phyloP scores from a whole-genome alignment of 2,329 filamentous ascomycete genomes.

The Neospermospora avenae region DNA sequence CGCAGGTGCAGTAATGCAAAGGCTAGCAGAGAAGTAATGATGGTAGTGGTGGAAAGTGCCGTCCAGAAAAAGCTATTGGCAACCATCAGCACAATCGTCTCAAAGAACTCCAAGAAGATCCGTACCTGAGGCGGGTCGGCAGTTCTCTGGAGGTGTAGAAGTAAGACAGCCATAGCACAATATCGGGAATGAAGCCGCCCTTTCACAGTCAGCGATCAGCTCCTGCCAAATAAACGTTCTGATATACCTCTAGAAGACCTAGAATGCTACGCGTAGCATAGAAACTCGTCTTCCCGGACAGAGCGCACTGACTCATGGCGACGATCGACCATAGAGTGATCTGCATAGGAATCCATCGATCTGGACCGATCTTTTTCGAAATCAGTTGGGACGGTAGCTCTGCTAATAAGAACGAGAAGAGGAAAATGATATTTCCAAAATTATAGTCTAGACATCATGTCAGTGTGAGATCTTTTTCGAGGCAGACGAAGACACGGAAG shows the following conservation, averaged over 20 bases:
- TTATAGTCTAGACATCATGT: slow-evolving; percentile 30
- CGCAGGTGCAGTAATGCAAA: slow-evolving; percentile 52
- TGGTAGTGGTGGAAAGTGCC: slow-evolving; percentile 44
- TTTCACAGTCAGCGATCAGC: slow-evolving; percentile 25
- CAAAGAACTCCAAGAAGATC: neutral
- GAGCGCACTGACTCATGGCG: slow-evolving; percentile 43
- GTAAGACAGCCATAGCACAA: slow-evolving; percentile 67
- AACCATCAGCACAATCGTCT: neutral
- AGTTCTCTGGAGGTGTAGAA: slow-evolving; percentile 62
- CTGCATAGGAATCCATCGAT: slow-evolving; percentile 50
- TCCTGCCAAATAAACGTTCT: too few species aligned
- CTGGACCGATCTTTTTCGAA: slow-evolving; percentile 52
- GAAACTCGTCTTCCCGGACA: slow-evolving; percentile 42
- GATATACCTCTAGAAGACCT: slow-evolving; percentile 17
- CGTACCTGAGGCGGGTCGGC: slow-evolving; percentile 13
- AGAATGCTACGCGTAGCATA: slow-evolving; percentile 40
- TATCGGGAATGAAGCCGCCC: slow-evolving; percentile 62
- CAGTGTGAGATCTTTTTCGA: neutral
- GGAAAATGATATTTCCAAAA: slow-evolving; percentile 54
- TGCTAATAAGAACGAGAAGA: slow-evolving; percentile 50
- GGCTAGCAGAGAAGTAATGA: slow-evolving; percentile 51
- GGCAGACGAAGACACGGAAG: neutral
- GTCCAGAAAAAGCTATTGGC: slow-evolving; percentile 63
- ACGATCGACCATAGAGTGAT: slow-evolving; percentile 50
- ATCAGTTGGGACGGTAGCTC: slow-evolving; percentile 61